phyloP scores from a whole-genome alignment of 2,329 filamentous ascomycete genomes.

The Mycogone perniciosa region DNA sequence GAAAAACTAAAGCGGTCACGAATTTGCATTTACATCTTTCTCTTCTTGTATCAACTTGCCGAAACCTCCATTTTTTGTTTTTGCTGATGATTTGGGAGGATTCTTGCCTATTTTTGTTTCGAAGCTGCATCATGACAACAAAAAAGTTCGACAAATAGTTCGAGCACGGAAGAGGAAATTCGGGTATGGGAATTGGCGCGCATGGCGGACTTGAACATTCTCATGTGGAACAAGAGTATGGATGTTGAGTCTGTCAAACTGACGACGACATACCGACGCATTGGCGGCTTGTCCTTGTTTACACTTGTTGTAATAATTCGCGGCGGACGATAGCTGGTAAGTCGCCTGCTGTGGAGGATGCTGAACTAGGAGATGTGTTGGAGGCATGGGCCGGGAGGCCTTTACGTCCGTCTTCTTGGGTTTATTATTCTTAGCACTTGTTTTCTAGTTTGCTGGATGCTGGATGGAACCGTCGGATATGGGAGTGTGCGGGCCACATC shows the following conservation, averaged over 20 bases:
- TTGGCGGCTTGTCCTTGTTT: conserved; percentile 37
- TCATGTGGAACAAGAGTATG: conserved; percentile 7
- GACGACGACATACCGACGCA: conserved; percentile 20
- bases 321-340: conserved; percentile 32
- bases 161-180: conserved; percentile 12
- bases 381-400: conserved; percentile 2
- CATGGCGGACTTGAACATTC: conserved; percentile 19
- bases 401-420: conserved; percentile 7
- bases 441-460: conserved; percentile 13
- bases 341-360: conserved; percentile 23
- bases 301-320: conserved; percentile 47
- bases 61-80: conserved; percentile 22
- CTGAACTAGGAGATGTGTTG: conserved; percentile 3
- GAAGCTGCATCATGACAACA: conserved; percentile 25
- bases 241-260: conserved; percentile 18
- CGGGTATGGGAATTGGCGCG: conserved; percentile 19
- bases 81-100: conserved; percentile 21
- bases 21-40: conserved; percentile 34
- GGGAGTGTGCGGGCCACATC: conserved; percentile 28
- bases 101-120: conserved; percentile 9
- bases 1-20: conserved; percentile 33
- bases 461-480: conserved; percentile 22
- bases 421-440: conserved; percentile 7
- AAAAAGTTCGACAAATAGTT: conserved; percentile 19
- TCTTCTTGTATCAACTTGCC: conserved; percentile 41